Conservation (phyloP, 2,329 filamentous ascomycete species). For the Aspergillus hortae region DNA sequence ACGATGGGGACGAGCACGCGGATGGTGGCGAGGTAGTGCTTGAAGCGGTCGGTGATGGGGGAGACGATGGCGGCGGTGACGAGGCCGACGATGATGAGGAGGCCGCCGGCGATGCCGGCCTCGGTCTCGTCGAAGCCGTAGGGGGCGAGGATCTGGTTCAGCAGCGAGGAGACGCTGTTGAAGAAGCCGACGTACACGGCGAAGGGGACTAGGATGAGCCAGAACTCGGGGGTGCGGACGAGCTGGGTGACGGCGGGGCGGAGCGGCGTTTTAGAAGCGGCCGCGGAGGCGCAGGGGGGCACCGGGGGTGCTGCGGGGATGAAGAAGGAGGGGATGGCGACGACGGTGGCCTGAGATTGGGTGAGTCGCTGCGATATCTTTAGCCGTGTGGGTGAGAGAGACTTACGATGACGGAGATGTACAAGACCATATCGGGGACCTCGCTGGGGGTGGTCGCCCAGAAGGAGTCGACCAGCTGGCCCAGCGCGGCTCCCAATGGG, state of each 20-base stretch:
- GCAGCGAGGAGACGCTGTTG: conserved; percentile 81
- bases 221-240: conserved; percentile 65
- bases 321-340: conserved; percentile 73
- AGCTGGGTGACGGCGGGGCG: conserved; percentile 55
- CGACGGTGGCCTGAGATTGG: conserved; percentile 54
- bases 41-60: conserved; percentile 80
- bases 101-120: conserved; percentile 82
- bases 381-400: not conserved
- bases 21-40: conserved; percentile 70
- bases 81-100: conserved; percentile 86
- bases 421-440: conserved; percentile 78
- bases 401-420: conserved; percentile 75
- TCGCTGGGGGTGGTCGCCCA: conserved; percentile 63
- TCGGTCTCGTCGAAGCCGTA: conserved; percentile 81
- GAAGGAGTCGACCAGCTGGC: conserved; percentile 79
- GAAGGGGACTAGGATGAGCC: conserved; percentile 78
- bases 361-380: not conserved
- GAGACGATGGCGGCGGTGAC: conserved; percentile 70
- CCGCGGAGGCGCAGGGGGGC: conserved; percentile 66
- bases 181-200: conserved; percentile 84
- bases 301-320: conserved; percentile 73
- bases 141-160: conserved; percentile 85
- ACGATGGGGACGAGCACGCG: conserved; percentile 73
- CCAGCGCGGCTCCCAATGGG: conserved; percentile 82
- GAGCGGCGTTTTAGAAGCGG: conserved; percentile 52